Evolutionary conservation across 2,329 filamentous ascomycete genomes (phyloP).

Genomic region (Balansia obtecta): DNA sequence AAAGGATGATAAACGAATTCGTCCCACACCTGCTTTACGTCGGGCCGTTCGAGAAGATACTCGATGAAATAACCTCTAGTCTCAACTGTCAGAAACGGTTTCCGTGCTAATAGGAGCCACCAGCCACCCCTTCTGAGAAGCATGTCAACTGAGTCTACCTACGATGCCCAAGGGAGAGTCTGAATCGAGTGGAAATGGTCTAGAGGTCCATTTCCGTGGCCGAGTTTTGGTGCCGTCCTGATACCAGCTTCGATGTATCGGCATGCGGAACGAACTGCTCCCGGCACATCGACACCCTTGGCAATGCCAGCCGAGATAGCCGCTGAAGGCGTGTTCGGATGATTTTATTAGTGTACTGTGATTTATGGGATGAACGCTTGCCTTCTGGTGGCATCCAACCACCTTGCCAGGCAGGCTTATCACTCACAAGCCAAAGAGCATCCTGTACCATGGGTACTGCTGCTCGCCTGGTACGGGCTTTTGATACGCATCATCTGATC

Average conservation of each 20-base stretch:
- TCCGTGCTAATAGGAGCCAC: neutral
- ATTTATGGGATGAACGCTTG: neutral
- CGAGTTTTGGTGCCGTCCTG: constrained; percentile 47
- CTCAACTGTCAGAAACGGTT: neutral
- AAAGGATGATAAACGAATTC: constrained; percentile 73
- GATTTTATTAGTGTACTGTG: neutral
- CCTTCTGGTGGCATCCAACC: too few relatives aligned
- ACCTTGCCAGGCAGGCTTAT: too few relatives aligned
- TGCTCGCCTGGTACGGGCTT: constrained; percentile 57
- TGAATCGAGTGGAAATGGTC: constrained; percentile 69
- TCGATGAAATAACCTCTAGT: constrained; percentile 65
- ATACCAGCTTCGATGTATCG: constrained; percentile 63
- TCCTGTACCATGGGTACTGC: constrained; percentile 86
- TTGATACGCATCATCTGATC: constrained; percentile 49
- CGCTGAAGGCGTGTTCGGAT: constrained; percentile 27
- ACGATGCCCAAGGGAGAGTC: constrained; percentile 55
- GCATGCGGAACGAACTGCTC: constrained; percentile 55
- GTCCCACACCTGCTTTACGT: constrained; percentile 65
- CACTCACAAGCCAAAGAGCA: constrained; percentile 78
- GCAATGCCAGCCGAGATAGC: constrained; percentile 66
- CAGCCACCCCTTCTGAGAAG: neutral
- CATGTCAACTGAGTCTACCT: constrained; percentile 13
- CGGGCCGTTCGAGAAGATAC: constrained; percentile 63
- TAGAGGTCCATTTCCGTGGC: constrained; percentile 57
- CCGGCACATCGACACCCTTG: constrained; percentile 39